Base-by-base conservation (phyloP, 2,329 filamentous ascomycete genomes). In the Fusarium pininemorale region DNA sequence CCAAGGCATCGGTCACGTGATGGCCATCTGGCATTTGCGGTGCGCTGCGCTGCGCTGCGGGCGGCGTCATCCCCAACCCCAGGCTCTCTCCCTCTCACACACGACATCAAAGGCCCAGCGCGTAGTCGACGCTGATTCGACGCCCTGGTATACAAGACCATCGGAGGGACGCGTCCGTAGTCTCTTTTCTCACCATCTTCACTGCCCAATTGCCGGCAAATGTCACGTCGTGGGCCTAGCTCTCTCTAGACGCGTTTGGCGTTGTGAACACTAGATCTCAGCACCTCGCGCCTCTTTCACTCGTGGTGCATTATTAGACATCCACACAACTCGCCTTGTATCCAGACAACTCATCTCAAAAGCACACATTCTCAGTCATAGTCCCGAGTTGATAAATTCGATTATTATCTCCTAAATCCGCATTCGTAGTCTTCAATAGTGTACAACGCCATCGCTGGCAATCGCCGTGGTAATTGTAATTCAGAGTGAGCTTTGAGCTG, bases 1-100 rank as follows among this genome's bases (percentile, higher is more conserved):
- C 81, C 75, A 69, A 73, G 67, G 73, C 22, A 6, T 15, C 2
- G 26, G 56, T 82, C 81, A 82, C 81, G 81, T 82, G 81, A 82
- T 58, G 56, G 3, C n/a, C 66, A 73, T 72, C 69, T 69, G 65
- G 45, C 69, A 61, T 66, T 63, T 53, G 61, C 50, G 30, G 22
- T 35, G 28, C 62, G 63, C 60, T 51, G 63, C 47, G 30, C 12
- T 51, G 63, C 30, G 30, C 16, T 53, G 32, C 63, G 63, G 66
- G 68, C 74, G 70, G 76, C 77, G 75, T 78, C 77, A 78, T 76
- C 73, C 63, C 64, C 64, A 63, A 69, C 65, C 64, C 67, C 62
- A 68, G 70, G 68, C 70, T 70, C 47, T 42, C 38, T 47, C 22
- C 37, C 58, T 68, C 65, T 68, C 70, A 71, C 71, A 69, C 72